phyloP scores from a whole-genome alignment of 495 filamentous ascomycete genomes.

The Aspergillus taichungensis region DNA sequence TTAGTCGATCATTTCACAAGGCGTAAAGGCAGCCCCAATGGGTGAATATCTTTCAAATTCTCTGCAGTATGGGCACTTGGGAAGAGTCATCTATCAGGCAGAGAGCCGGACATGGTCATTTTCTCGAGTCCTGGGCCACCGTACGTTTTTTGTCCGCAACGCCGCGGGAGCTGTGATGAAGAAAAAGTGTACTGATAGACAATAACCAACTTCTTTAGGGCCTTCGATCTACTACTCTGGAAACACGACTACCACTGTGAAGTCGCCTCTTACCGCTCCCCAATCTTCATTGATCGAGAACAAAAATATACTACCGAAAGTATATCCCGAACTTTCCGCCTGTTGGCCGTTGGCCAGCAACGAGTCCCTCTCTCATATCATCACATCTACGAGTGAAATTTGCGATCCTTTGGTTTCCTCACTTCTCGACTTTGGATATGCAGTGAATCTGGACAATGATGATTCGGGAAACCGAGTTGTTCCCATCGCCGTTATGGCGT shows the following conservation, averaged over 20 bases:
- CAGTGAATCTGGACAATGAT: constrained; percentile 20
- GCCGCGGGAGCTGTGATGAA: no score
- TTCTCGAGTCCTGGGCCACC: constrained; percentile 24
- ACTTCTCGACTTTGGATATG: constrained; percentile 37
- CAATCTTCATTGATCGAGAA: constrained; percentile 11
- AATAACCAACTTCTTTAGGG: constrained; percentile 14
- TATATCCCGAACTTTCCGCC: constrained; percentile 32
- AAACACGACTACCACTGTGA: constrained; percentile 21
- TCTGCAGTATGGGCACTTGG: constrained; percentile 61
- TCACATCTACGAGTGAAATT: constrained; percentile 17
- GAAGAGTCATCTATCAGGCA: constrained; percentile 45
- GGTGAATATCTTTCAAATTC: constrained; percentile 44
- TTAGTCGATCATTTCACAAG: constrained; percentile 19
- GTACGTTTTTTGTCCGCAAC: constrained; percentile 10
- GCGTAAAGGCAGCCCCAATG: constrained; percentile 47
- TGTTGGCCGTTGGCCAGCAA: constrained; percentile 23
- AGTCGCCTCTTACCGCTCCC: constrained; percentile 10
- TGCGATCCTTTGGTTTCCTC: constrained; percentile 33
- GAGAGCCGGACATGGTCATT: constrained; percentile 51
- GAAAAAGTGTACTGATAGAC: neutral
- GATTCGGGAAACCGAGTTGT: constrained; percentile 22
- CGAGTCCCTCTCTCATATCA: constrained; percentile 23
- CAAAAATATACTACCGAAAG: constrained; percentile 16
- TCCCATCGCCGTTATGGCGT: constrained; percentile 34
- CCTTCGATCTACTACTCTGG: constrained; percentile 26